A percentile compares a stretch with the other conserved stretches of the same genome.
Evolutionary conservation across 768 basidiomycete genomes (phyloP).

Genomic region (Termitomyces bulborhizus): DNA sequence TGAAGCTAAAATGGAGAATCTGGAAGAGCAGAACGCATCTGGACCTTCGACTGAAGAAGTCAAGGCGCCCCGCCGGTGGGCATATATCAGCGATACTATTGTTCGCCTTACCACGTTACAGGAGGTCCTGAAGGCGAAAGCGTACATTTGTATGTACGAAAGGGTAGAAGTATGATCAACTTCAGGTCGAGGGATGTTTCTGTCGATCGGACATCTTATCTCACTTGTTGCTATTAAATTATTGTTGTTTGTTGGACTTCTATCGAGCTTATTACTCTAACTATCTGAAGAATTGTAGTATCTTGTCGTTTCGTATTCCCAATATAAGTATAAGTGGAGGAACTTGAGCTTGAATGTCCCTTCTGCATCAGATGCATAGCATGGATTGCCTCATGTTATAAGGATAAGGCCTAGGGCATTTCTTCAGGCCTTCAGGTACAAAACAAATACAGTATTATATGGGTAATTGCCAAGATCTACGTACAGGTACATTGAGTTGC

Average conservation of each 20-base stretch:
- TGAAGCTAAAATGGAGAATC: conserved; percentile 14
- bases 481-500: background rate
- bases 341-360: background rate
- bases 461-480: background rate
- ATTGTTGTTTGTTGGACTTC: background rate
- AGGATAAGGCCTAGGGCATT: background rate
- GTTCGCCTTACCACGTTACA: conserved; percentile 79
- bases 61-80: conserved; percentile 61
- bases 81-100: conserved; percentile 84
- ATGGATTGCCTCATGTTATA: background rate
- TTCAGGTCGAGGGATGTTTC: background rate
- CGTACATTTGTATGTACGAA: conserved; percentile 94
- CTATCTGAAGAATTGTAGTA: background rate
- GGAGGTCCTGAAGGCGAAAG: conserved; percentile 86
- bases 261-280: background rate
- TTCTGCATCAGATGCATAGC: background rate
- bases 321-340: background rate
- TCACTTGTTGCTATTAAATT: background rate
- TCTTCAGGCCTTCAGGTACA: background rate
- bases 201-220: background rate
- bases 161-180: conserved; percentile 38
- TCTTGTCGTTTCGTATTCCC: background rate
- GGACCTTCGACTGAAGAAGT: conserved; percentile 6
- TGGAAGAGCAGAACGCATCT: conserved; percentile 2
- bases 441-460: background rate